Evolutionary conservation across 2,329 filamentous ascomycete genomes (phyloP), one percentile per base, ranked within the genome.

Genomic region (Sphaceloma murrayae): DNA sequence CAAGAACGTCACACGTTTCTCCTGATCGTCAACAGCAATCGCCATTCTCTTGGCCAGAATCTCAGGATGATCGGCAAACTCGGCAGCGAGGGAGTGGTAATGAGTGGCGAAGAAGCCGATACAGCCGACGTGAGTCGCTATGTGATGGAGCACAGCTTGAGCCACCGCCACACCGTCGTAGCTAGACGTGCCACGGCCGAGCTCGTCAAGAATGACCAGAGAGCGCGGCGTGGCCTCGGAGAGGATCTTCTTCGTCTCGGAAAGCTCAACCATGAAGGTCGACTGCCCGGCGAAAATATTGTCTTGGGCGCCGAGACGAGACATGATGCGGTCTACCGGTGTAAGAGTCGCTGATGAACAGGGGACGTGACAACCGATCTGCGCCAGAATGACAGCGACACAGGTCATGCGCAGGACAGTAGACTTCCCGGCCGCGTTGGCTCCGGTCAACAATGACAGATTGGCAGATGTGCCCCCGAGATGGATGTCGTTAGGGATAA

Each of bases 261-360:
- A 88, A 2, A 98, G 70, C 64, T 98, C 91, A 19, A 98, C 89
- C 58, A 98, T 96, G 70, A 98, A 98, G 2, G 91, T 98, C 10
- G 85, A 94, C 62, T 98, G 91, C 0, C 89, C 85, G 1, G 89
- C 91, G 59, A 98, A 96, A 55, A 98, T 98, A 63, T 96, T 96
- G 75, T 98, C 91, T 57, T 96, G 94, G 36, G 91, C 91, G 7
- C 91, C 91, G 0, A 98, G 77, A 34, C 91, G 85, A 7, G 89
- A 96, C 91, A 98, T 98, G 69, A 98, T 96, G 45, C 91, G 85
- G 60, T 98, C 91, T 2, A 94, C 79, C 0, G 91, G 89, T 0
- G 89, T 96, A 33, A 98, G 72, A 2, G 74, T 78, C 1, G 91
- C 91, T 2, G 80, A 85, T 13, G 74, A 70, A 48, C 86, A 88